Conservation (phyloP, 2,329 filamentous ascomycete species). For the Epichloe aotearoae region DNA sequence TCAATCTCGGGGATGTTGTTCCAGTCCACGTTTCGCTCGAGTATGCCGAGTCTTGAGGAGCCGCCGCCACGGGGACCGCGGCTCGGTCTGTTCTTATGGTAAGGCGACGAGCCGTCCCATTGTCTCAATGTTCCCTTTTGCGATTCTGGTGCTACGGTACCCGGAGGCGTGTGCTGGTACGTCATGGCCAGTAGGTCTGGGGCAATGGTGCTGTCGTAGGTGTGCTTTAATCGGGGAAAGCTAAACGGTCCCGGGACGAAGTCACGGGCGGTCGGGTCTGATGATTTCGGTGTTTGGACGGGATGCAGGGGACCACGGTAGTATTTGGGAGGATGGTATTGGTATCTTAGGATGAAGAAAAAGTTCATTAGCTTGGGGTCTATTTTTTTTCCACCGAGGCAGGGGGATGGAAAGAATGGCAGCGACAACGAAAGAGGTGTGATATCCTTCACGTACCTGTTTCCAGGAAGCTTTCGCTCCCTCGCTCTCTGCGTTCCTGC, state of each 20-base stretch:
- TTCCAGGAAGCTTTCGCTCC: conserved; percentile 29
- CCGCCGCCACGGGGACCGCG: conserved; percentile 68
- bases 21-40: conserved; percentile 66
- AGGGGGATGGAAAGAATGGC: conserved; percentile 8
- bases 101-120: conserved; percentile 87
- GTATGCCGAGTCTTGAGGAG: conserved; percentile 49
- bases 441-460: conserved; percentile 24
- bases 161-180: conserved; percentile 76
- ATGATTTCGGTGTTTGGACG: conserved; percentile 74
- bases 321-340: conserved; percentile 89
- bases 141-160: conserved; percentile 40
- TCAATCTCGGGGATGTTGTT: conserved; percentile 73
- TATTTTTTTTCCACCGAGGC: background rate
- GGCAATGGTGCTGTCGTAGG: conserved; percentile 75
- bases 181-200: conserved; percentile 79
- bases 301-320: conserved; percentile 88
- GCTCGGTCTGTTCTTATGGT: conserved; percentile 81
- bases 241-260: conserved; percentile 89
- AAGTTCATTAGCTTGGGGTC: background rate
- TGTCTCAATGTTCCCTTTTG: conserved; percentile 55
- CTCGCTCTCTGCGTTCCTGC: conserved; percentile 22
- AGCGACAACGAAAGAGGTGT: conserved; percentile 20
- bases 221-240: conserved; percentile 75
- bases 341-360: conserved; percentile 53
- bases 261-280: conserved; percentile 75